Percentiles rank a stretch among this genome's conserved stretches.
Conservation (phyloP, 1,284 basidiomycete species). For the Leccinum subrobustum region DNA sequence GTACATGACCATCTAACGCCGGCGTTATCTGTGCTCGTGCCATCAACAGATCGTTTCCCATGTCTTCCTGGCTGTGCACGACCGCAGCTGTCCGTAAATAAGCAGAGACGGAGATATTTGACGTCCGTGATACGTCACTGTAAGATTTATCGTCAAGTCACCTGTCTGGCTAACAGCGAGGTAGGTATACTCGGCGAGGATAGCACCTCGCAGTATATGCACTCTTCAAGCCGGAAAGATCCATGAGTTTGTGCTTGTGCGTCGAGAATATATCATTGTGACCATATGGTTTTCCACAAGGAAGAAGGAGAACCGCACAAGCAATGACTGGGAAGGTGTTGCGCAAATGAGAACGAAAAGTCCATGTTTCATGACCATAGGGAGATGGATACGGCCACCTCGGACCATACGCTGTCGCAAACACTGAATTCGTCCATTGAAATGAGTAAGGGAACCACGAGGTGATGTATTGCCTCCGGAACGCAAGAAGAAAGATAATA, state of each 20-base stretch:
- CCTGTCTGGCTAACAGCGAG: neutral
- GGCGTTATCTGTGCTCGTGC: constrained; percentile 91
- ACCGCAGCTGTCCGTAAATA: constrained; percentile 72
- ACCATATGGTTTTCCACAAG: neutral
- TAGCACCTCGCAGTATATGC: neutral
- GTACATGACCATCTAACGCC: constrained; percentile 74
- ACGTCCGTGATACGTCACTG: constrained; percentile 86
- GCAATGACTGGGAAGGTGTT: neutral
- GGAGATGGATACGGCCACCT: neutral
- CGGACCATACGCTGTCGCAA: neutral
- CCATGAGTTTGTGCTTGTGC: neutral
- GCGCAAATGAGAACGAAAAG: neutral
- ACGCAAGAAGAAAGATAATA: neutral
- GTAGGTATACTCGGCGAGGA: neutral
- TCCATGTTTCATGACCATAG: neutral
- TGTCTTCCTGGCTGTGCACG: constrained; percentile 60
- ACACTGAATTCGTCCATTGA: neutral
- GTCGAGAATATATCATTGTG: neutral
- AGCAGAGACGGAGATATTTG: constrained; percentile 86
- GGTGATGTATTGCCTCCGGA: neutral
- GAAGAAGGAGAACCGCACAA: neutral
- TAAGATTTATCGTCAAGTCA: neutral
- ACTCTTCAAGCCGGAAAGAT: neutral
- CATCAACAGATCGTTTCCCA: constrained; percentile 84
- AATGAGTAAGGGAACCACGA: neutral